These are phyloP conservation scores for Rhodamnia argentea DNA, from an alignment of 345 rosid genomes.

Conservation along the genomic window DNA sequence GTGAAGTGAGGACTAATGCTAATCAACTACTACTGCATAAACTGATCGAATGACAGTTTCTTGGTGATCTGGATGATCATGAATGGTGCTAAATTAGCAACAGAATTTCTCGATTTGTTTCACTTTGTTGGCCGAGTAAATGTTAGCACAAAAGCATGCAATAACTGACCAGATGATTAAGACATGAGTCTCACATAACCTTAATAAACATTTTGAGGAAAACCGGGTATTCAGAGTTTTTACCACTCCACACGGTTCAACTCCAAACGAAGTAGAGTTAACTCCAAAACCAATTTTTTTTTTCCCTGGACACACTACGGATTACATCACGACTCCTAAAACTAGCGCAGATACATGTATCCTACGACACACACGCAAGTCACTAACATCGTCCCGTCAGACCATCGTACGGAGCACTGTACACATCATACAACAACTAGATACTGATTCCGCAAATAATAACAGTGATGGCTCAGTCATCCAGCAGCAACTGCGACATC, in stretches of 20 bases:
- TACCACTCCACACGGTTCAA: background rate
- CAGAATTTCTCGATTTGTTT: background rate
- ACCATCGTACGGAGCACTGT: conserved; percentile 19
- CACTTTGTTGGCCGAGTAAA: background rate
- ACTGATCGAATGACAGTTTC: background rate
- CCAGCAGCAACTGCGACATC: background rate
- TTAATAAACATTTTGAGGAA: background rate
- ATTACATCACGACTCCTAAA: conserved; percentile 7
- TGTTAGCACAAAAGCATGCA: background rate
- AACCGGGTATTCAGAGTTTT: background rate
- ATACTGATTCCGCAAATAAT: background rate
- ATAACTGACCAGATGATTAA: background rate
- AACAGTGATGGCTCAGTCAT: background rate
- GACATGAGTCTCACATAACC: background rate
- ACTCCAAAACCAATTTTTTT: background rate
- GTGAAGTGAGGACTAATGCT: background rate
- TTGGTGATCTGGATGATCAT: background rate
- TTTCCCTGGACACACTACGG: background rate
- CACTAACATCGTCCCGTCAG: background rate
- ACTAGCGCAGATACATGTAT: conserved; percentile 1
- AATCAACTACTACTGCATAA: background rate
- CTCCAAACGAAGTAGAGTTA: background rate
- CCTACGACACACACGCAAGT: background rate
- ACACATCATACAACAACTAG: conserved; percentile 22
- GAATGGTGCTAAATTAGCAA: background rate